Conservation (phyloP, 2,329 filamentous ascomycete species). For the Eutypella sp. region DNA sequence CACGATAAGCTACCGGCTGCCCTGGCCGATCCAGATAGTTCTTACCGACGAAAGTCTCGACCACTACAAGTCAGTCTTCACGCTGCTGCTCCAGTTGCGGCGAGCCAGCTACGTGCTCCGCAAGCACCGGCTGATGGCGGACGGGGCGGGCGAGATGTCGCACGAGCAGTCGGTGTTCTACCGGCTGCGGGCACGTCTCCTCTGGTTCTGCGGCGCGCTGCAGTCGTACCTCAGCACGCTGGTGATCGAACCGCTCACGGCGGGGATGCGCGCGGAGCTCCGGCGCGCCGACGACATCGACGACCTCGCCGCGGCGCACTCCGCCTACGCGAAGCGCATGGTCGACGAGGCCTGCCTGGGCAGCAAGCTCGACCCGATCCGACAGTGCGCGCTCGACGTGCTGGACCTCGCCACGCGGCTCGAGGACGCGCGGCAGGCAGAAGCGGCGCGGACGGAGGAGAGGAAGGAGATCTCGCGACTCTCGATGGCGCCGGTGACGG, state of each 20-base stretch:
- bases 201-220: slow-evolving; percentile 73
- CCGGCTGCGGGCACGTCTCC: slow-evolving; percentile 60
- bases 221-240: slow-evolving; percentile 72
- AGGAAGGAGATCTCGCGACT: slow-evolving; percentile 36
- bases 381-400: slow-evolving; percentile 66
- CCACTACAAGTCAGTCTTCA: slow-evolving; percentile 68
- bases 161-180: slow-evolving; percentile 48
- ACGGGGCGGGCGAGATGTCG: slow-evolving; percentile 32
- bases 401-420: slow-evolving; percentile 71
- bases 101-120: slow-evolving; percentile 65
- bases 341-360: slow-evolving; percentile 67
- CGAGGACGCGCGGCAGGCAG: slow-evolving; percentile 50
- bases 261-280: slow-evolving; percentile 53
- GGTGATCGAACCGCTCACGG: slow-evolving; percentile 59
- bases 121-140: slow-evolving; percentile 41
- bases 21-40: slow-evolving; percentile 66
- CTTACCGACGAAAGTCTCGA: slow-evolving; percentile 59
- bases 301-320: slow-evolving; percentile 69
- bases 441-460: slow-evolving; percentile 32
- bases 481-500: slow-evolving; percentile 30
- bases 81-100: slow-evolving; percentile 71
- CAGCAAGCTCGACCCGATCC: slow-evolving; percentile 62
- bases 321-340: slow-evolving; percentile 56
- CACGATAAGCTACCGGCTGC: slow-evolving; percentile 62
- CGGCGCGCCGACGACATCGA: slow-evolving; percentile 67